A percentile compares a stretch with the other conserved stretches of the same genome.
These are phyloP conservation scores for Pseudocercospora macadamiae DNA, from an alignment of 2,329 filamentous ascomycete species.

Conservation along the genomic window DNA sequence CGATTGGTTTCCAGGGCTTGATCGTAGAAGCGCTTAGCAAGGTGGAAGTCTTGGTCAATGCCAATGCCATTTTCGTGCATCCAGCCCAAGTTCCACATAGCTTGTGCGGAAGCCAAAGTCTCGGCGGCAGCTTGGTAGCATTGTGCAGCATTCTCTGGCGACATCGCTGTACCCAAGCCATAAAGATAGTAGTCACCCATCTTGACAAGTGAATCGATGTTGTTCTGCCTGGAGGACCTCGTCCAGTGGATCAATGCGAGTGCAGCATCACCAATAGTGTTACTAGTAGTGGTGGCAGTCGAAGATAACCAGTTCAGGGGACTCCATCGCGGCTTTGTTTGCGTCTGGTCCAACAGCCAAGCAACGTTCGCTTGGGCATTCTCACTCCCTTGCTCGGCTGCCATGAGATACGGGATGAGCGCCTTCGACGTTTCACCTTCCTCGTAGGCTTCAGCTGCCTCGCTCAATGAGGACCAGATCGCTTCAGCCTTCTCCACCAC, in stretches of 20 bases:
- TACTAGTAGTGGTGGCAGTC: constrained; percentile 25
- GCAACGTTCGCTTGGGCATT: constrained; percentile 87
- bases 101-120: constrained; percentile 88
- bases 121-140: constrained; percentile 94
- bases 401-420: constrained; percentile 79
- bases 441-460: constrained; percentile 82
- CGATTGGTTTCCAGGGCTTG: constrained; percentile 84
- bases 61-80: constrained; percentile 98
- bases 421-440: constrained; percentile 78
- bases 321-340: constrained; percentile 24
- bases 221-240: constrained; percentile 86
- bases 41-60: constrained; percentile 91
- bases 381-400: constrained; percentile 91
- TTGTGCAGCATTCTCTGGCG: constrained; percentile 83
- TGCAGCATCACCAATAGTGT: constrained; percentile 60
- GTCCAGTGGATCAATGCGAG: constrained; percentile 93
- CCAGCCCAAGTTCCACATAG: constrained; percentile 96
- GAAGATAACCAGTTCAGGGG: constrained; percentile 22
- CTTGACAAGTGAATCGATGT: constrained; percentile 92
- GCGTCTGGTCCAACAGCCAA: constrained; percentile 73
- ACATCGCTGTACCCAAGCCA: constrained; percentile 67
- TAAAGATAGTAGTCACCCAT: constrained; percentile 97
- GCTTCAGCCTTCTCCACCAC: constrained; percentile 87
- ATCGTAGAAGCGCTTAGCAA: constrained; percentile 96
- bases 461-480: constrained; percentile 77